Conservation (phyloP, 179 eudicot species). For the Actinidia chinensis region DNA sequence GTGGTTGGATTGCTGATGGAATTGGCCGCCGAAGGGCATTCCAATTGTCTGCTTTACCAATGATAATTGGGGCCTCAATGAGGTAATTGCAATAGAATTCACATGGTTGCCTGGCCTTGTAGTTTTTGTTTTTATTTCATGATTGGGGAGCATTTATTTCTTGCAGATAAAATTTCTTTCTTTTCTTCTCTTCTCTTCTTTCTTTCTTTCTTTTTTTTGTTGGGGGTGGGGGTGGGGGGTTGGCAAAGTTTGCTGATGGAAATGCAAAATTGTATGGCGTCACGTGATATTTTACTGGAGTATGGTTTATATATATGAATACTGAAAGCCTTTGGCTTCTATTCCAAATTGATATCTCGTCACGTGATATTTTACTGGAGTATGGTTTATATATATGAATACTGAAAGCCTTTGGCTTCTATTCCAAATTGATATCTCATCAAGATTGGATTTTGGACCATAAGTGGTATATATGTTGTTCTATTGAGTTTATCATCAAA, state of each 20-base stretch:
- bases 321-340: not conserved
- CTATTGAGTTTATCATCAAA: not conserved
- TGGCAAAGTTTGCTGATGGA: not conserved
- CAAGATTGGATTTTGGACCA: not conserved
- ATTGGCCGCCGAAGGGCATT: slow-evolving; percentile 84
- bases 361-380: not conserved
- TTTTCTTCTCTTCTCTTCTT: not conserved
- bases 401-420: not conserved
- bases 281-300: not conserved
- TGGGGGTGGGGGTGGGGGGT: not conserved
- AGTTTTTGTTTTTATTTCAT: not conserved
- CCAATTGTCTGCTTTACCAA: slow-evolving; percentile 80
- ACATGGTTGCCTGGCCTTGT: not conserved
- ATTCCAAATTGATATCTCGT: not conserved
- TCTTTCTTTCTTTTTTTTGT: not conserved
- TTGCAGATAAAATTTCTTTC: not conserved
- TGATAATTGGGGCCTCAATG: slow-evolving; percentile 78
- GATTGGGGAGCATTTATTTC: not conserved
- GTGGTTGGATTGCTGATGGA: slow-evolving; percentile 87
- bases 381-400: not conserved
- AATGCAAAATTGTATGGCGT: no score
- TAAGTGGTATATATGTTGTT: not conserved
- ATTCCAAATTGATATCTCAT: not conserved
- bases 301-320: not conserved
- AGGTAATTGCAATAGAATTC: slow-evolving; percentile 14